These are phyloP conservation scores for Spergularia bocconei DNA, from an alignment of 148 eudicot species.

Conservation along the genomic window DNA sequence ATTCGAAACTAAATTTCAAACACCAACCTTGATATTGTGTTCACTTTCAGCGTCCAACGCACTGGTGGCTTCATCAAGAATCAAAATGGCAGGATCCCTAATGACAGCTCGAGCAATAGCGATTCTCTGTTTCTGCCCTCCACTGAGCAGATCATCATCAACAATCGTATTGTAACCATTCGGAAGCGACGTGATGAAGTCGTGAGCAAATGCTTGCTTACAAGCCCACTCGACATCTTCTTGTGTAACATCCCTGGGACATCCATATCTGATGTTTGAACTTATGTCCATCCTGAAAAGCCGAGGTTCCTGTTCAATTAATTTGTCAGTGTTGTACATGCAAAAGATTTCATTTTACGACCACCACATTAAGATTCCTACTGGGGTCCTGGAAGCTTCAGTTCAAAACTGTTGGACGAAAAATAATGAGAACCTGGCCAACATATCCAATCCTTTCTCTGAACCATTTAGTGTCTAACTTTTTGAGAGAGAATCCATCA, in stretches of 20 bases:
- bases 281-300: slow-evolving; percentile 82
- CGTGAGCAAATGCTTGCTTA: slow-evolving; percentile 88
- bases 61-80: slow-evolving; percentile 98
- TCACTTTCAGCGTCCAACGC: slow-evolving; percentile 99
- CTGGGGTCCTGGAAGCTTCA: neutral
- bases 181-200: slow-evolving; percentile 78
- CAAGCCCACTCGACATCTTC: slow-evolving; percentile 95
- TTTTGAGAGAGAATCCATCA: slow-evolving; percentile 73
- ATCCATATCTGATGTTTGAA: slow-evolving; percentile 90
- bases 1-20: neutral
- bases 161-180: slow-evolving; percentile 85
- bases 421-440: slow-evolving; percentile 67
- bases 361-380: slow-evolving; percentile 10
- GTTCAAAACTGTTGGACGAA: slow-evolving; percentile 18
- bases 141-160: slow-evolving; percentile 97
- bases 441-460: slow-evolving; percentile 93
- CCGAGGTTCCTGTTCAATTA: slow-evolving; percentile 70
- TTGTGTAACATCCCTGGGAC: slow-evolving; percentile 62
- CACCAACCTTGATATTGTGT: slow-evolving; percentile 83
- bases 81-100: slow-evolving; percentile 86
- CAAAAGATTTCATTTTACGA: slow-evolving; percentile 4
- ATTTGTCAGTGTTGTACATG: slow-evolving; percentile 15
- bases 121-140: slow-evolving; percentile 96
- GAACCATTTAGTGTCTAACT: slow-evolving; percentile 71
- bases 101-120: slow-evolving; percentile 96